Base-by-base conservation (phyloP, 169 alveolate species). In the Plasmodium relictum region DNA sequence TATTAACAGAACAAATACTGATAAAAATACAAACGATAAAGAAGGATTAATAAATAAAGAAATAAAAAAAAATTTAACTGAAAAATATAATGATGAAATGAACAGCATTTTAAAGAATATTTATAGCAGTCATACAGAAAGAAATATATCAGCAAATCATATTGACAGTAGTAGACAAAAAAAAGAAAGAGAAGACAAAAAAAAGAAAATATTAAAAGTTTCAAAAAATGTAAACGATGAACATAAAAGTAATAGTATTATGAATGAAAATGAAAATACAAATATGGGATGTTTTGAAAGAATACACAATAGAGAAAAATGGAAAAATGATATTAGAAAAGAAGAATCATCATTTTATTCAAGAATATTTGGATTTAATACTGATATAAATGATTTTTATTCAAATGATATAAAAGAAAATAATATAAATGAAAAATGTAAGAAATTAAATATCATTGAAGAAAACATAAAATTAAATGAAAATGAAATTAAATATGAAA, bases 281-380 rank as follows among this genome's bases (percentile, higher is more conserved):
- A 59, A 50, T 20, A 4, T 18, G 16, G 22, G 61, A 69, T 24
- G 50, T 22, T 50, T 78, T 41, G 89, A 86, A 70, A 4, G 48
- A 1, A 10, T n/a, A 41, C 31, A 42, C 44, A 74, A 72, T n/a
- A 41, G 87, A 86, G 31, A 42, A 26, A 70, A 86, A 42, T 86
- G 92, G 92, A 86, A 7, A 12, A 86, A 31, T 73, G 92, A 86
- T 61, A 71, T 86, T 20, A 59, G 92, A 16, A 86, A 61, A 61
- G 92, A 86, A 48, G 92, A 86, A 50, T 69, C 92, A 14, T 18
- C 70, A 59, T 71, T 12, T 59, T 86, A 71, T 71, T 59, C 86
- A 6, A 86, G 70, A 70, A 10, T 86, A 12, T 86, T 86, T 52
- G 74, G 87, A 44, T 20, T 41, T 44, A 86, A 86, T 6, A 18